Percentiles rank a stretch among this genome's conserved stretches.
Evolutionary conservation across 192 early-diverging fungal species (phyloP).

Genomic region (Mortierella alpina): DNA sequence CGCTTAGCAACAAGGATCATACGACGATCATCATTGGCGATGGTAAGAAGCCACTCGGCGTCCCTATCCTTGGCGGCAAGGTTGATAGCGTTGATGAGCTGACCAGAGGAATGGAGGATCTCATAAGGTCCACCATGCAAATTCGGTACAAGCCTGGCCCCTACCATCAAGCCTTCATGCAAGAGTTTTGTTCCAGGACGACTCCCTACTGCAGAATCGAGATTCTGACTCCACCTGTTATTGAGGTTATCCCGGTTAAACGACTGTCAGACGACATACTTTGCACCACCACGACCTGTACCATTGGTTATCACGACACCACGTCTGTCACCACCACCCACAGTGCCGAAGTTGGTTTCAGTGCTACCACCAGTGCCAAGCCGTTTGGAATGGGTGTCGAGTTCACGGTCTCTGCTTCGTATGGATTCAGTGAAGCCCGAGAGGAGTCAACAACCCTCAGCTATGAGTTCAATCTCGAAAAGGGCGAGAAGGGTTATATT

Average conservation of each 20-base stretch:
- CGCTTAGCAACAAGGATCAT: too few species aligned
- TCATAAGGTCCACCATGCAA: too few species aligned
- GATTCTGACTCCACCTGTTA: neutral
- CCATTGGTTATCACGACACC: neutral
- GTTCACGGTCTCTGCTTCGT: neutral
- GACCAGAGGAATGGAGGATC: too few species aligned
- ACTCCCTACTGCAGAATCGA: neutral
- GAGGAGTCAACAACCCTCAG: neutral
- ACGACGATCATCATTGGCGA: too few species aligned
- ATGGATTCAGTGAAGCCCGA: constrained; percentile 1
- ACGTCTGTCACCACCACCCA: neutral
- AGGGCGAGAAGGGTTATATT: neutral
- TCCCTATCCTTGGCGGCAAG: too few species aligned
- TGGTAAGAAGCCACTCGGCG: too few species aligned
- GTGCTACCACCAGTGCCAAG: neutral
- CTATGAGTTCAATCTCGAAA: neutral
- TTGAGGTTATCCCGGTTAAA: constrained; percentile 1
- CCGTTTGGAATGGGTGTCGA: constrained; percentile 6
- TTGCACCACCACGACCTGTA: neutral
- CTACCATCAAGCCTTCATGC: too few species aligned
- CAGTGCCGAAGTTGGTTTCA: neutral
- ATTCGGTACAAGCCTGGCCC: too few species aligned
- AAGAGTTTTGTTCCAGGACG: too few species aligned
- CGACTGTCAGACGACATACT: neutral
- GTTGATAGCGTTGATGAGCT: too few species aligned